phyloP scores from a whole-genome alignment of 1,284 basidiomycete species.

The Amylostereum areolatum region DNA sequence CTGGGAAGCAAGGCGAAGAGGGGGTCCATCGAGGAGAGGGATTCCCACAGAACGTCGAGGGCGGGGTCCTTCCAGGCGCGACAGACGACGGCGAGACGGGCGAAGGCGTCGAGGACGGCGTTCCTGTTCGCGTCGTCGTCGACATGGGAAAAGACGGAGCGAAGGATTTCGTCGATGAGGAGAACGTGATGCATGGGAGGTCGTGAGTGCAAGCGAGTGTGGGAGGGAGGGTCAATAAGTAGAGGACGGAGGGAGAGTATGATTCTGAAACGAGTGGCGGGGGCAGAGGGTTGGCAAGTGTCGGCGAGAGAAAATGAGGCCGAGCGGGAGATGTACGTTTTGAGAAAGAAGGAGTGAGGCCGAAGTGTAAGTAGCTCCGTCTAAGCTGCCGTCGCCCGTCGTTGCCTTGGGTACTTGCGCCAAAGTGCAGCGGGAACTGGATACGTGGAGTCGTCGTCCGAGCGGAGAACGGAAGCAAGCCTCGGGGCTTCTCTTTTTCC shows the following conservation, averaged over 20 bases:
- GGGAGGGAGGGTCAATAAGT: not conserved
- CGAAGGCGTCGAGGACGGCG: slow-evolving; percentile 7
- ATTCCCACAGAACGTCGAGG: slow-evolving; percentile 47
- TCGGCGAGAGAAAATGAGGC: no score
- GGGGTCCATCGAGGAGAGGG: slow-evolving; percentile 38
- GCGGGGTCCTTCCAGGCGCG: slow-evolving; percentile 52
- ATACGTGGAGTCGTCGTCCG: no score
- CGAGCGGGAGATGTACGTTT: no score
- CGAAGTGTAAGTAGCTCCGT: no score
- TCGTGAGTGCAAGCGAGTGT: not conserved
- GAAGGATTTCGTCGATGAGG: slow-evolving; percentile 15
- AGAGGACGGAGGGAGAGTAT: not conserved
- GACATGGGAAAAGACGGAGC: slow-evolving; percentile 12
- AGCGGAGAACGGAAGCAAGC: no score
- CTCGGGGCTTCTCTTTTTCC: no score
- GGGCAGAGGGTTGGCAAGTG: no score
- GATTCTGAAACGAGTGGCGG: no score
- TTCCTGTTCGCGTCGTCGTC: slow-evolving; percentile 4
- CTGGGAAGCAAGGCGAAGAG: slow-evolving; percentile 38
- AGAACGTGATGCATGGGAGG: slow-evolving; percentile 14
- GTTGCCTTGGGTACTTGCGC: no score
- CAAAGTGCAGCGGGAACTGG: no score
- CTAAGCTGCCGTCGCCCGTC: no score
- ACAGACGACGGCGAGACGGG: slow-evolving; percentile 26
- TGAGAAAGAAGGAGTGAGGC: no score